These are phyloP conservation scores for Avena sativa DNA, from an alignment of 176 grass and related monocot species.

Conservation along the genomic window DNA sequence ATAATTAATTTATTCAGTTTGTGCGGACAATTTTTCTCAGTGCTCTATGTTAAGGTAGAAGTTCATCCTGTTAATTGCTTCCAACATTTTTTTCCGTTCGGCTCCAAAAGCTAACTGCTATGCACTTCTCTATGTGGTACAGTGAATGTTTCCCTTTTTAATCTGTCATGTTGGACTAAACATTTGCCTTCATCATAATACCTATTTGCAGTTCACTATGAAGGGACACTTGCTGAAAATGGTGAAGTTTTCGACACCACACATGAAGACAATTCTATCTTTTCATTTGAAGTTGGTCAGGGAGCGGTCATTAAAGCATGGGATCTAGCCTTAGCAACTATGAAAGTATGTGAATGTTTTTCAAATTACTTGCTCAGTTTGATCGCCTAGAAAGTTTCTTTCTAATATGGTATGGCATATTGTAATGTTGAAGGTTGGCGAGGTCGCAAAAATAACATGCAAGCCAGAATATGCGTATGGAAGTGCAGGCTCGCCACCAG, in stretches of 20 bases:
- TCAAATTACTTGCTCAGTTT: neutral
- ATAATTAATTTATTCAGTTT: neutral
- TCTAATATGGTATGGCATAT: conserved; percentile 35
- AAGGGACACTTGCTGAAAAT: conserved; percentile 79
- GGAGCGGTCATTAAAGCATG: conserved; percentile 92
- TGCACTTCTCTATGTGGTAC: neutral
- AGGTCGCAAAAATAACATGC: conserved; percentile 95
- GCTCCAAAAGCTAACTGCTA: neutral
- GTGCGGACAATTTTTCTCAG: neutral
- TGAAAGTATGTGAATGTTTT: conserved; percentile 66
- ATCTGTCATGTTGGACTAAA: neutral
- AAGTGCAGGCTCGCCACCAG: conserved; percentile 83
- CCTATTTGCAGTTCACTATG: conserved; percentile 78
- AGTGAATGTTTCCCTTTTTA: neutral
- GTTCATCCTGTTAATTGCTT: neutral
- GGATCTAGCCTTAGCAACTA: conserved; percentile 93
- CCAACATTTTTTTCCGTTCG: neutral
- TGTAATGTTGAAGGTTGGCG: conserved; percentile 72
- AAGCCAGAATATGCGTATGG: conserved; percentile 95
- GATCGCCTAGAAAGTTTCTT: conserved; percentile 11
- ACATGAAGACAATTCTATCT: conserved; percentile 95
- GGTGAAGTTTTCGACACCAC: conserved; percentile 95
- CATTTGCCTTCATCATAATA: conserved; percentile 22
- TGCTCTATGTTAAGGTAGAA: neutral
- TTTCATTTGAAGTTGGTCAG: conserved; percentile 88